Evolutionary conservation across 495 filamentous ascomycete genomes (phyloP).

Genomic region (Aspergillus biplanus): DNA sequence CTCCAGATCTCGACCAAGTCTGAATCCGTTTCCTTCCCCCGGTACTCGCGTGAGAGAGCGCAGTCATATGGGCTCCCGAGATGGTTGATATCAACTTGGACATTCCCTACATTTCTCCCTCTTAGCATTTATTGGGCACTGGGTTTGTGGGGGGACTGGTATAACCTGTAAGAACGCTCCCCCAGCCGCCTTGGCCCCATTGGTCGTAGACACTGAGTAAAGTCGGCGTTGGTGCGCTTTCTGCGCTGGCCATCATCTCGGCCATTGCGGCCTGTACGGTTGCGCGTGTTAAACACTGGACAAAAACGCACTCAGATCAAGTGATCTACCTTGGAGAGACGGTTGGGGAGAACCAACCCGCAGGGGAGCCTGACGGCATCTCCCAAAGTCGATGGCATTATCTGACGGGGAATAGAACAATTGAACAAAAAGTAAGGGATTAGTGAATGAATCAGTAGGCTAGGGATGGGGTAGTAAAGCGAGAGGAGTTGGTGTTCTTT

Average conservation of each 20-base stretch:
- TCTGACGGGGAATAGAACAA: not conserved
- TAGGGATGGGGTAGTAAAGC: not conserved
- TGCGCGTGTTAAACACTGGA: not conserved
- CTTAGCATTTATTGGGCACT: not conserved
- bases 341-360: slow-evolving; percentile 55
- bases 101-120: slow-evolving; percentile 45
- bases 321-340: slow-evolving; percentile 51
- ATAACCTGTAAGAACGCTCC: slow-evolving; percentile 48
- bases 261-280: slow-evolving; percentile 51
- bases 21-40: slow-evolving; percentile 30
- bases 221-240: slow-evolving; percentile 35
- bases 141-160: not conserved
- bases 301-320: not conserved
- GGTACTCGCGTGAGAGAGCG: slow-evolving; percentile 42
- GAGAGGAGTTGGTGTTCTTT: not conserved
- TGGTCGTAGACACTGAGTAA: slow-evolving; percentile 43
- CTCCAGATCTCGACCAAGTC: slow-evolving; percentile 44
- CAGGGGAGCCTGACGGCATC: slow-evolving; percentile 54
- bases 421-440: not conserved
- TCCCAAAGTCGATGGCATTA: slow-evolving; percentile 37
- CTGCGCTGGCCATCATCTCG: slow-evolving; percentile 42
- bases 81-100: slow-evolving; percentile 60
- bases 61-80: slow-evolving; percentile 47
- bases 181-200: slow-evolving; percentile 58
- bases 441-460: not conserved